These are phyloP conservation scores for Albugo laibachii DNA, from an alignment of 352 stramenopile genomes.

Conservation along the genomic window DNA sequence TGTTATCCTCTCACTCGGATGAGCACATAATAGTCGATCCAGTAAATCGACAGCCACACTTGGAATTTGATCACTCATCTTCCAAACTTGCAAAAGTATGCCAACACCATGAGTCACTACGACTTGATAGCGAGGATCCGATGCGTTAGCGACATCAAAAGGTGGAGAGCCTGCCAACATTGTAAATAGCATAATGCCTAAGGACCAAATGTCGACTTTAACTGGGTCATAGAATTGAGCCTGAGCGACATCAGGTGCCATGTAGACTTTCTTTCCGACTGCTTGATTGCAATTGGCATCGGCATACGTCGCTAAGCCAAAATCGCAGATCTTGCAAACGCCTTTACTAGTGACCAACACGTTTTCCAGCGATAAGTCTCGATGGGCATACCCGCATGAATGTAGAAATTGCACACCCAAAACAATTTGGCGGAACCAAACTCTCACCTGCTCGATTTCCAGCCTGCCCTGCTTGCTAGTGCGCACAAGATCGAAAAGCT, in stretches of 20 bases:
- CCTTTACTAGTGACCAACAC: constrained; percentile 3
- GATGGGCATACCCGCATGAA: constrained; percentile 2
- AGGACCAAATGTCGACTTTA: constrained; percentile 44
- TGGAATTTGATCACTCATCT: too few species aligned
- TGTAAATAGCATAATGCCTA: constrained; percentile 46
- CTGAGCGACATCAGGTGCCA: constrained; percentile 31
- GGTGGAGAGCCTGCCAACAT: constrained; percentile 40
- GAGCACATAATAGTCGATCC: too few species aligned
- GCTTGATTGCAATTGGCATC: constrained; percentile 3
- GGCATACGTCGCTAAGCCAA: constrained; percentile 1
- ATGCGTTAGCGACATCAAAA: neutral
- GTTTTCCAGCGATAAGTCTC: constrained; percentile 5
- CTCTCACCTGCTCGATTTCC: constrained; percentile 1
- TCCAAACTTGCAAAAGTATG: too few species aligned
- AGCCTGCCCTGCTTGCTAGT: neutral
- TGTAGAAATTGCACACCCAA: constrained; percentile 5
- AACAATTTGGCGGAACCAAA: constrained; percentile 5
- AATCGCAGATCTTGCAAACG: constrained; percentile 5
- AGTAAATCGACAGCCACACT: too few species aligned
- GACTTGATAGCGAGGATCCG: too few species aligned
- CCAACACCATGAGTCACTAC: too few species aligned
- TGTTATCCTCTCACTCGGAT: too few species aligned
- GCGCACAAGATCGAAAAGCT: constrained; percentile 21
- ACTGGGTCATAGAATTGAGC: constrained; percentile 17
- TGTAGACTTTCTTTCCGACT: constrained; percentile 57